Conservation (phyloP, 164 flowering plant species). For the Litsea cubeba region DNA sequence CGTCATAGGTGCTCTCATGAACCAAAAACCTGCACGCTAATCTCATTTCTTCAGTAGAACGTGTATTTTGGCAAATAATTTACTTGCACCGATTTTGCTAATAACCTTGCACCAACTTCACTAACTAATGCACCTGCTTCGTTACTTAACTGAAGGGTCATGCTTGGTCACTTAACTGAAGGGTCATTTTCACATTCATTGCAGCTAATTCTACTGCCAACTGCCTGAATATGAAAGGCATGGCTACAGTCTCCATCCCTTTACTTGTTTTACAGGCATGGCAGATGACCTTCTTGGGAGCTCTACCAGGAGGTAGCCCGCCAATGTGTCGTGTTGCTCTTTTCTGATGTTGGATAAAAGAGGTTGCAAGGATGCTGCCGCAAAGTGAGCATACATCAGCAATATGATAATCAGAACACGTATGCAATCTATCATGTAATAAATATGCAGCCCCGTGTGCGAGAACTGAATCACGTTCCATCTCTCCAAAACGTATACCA, state of each 20-base stretch:
- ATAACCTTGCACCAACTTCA: no score
- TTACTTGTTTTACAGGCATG: constrained; percentile 67
- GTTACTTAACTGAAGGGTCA: no score
- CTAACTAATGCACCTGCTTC: no score
- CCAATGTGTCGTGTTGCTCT: constrained; percentile 35
- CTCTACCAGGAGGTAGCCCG: constrained; percentile 53
- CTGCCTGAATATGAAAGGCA: constrained; percentile 88
- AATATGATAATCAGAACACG: constrained; percentile 83
- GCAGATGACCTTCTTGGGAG: constrained; percentile 68
- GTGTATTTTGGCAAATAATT: no score
- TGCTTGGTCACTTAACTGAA: constrained; percentile 43
- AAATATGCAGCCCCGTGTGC: constrained; percentile 95
- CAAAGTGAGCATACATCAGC: constrained; percentile 92
- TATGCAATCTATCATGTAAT: constrained; percentile 87
- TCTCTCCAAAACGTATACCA: constrained; percentile 93
- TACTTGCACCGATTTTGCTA: no score
- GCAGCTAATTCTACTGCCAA: constrained; percentile 90
- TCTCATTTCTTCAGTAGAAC: no score
- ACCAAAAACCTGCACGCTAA: no score
- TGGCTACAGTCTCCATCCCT: constrained; percentile 95
- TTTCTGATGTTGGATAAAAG: constrained; percentile 52
- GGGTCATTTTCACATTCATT: constrained; percentile 85
- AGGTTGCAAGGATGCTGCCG: constrained; percentile 71
- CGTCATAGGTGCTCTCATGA: no score
- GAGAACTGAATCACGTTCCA: constrained; percentile 92